Conservation (phyloP, 2,329 filamentous ascomycete genomes). For the Botryotinia globosa region DNA sequence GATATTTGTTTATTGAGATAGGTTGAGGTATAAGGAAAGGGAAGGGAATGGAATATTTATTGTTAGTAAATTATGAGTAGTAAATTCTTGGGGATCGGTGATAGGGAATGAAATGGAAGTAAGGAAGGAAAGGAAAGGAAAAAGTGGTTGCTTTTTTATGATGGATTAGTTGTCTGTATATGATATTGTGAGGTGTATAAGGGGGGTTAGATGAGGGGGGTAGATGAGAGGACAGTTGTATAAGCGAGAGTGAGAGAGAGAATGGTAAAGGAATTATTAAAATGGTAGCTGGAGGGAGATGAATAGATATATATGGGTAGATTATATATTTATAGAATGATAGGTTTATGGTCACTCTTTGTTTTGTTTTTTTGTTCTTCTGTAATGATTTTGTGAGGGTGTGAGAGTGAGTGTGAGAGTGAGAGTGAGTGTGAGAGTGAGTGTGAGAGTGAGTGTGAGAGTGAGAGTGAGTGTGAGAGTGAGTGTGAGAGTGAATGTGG, state of each 20-base stretch:
- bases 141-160: background rate
- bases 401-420: too few species aligned
- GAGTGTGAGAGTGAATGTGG: too few species aligned
- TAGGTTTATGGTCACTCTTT: background rate
- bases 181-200: background rate
- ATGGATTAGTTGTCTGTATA: background rate
- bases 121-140: background rate
- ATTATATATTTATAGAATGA: background rate
- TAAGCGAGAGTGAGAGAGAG: too few species aligned
- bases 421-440: too few species aligned
- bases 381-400: background rate
- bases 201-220: too few species aligned
- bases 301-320: background rate
- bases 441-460: too few species aligned
- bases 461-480: too few species aligned
- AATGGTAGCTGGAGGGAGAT: background rate
- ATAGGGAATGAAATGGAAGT: background rate
- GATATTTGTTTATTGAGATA: background rate
- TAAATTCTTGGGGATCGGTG: background rate
- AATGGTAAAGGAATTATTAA: background rate
- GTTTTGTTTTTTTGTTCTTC: too few species aligned
- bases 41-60: background rate
- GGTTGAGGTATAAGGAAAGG: background rate
- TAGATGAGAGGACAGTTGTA: too few species aligned
- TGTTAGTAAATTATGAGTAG: background rate